These are phyloP conservation scores for Fagopyrum tataricum DNA, from an alignment of 148 eudicot species.

Conservation along the genomic window DNA sequence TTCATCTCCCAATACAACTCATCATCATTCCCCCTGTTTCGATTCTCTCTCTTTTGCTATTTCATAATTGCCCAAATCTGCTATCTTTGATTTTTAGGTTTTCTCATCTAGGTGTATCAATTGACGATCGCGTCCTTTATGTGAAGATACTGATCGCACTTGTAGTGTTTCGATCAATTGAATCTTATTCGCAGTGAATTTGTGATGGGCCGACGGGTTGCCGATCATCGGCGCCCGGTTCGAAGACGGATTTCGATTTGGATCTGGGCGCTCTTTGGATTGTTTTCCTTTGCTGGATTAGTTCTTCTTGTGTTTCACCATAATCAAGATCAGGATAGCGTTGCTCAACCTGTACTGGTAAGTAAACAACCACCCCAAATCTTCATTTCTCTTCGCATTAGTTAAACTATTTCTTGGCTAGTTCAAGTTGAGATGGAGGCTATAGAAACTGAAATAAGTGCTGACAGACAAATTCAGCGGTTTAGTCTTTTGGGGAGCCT, in stretches of 20 bases:
- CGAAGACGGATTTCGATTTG: constrained; percentile 57
- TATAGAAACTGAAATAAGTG: not conserved
- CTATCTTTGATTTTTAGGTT: not conserved
- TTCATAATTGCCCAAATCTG: not conserved
- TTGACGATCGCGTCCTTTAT: not conserved
- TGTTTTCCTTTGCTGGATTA: constrained; percentile 50
- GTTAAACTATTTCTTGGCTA: not conserved
- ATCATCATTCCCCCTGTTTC: not conserved
- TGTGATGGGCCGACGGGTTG: constrained; percentile 75
- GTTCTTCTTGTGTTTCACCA: constrained; percentile 61
- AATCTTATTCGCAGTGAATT: constrained; percentile 16
- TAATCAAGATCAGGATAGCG: constrained; percentile 46
- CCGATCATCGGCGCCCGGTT: constrained; percentile 86
- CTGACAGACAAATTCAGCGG: not conserved
- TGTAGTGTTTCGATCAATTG: constrained; percentile 5
- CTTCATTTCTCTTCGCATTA: not conserved
- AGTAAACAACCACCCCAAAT: not conserved
- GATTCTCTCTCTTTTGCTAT: not conserved
- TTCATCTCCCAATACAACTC: not conserved
- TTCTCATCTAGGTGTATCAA: not conserved
- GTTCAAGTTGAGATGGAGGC: not conserved
- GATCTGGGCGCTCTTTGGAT: constrained; percentile 70
- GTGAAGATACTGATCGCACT: not conserved
- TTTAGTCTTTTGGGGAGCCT: not conserved
- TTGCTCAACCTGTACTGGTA: constrained; percentile 40